Base-by-base conservation (phyloP, 495 filamentous ascomycete genomes). In the Penicillium robsamsonii region DNA sequence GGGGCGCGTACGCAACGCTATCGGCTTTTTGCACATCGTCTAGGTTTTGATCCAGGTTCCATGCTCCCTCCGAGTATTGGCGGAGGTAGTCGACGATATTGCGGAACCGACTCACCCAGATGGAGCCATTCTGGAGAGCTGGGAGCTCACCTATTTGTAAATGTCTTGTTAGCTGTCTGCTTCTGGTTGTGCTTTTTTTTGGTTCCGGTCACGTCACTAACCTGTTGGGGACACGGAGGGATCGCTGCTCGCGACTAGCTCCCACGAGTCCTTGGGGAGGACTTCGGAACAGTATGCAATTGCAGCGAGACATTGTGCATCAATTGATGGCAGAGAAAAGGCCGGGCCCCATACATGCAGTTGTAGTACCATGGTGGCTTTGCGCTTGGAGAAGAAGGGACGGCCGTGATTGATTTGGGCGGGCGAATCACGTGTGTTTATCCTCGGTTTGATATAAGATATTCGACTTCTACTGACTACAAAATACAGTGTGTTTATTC, bases 271-370 rank as follows among this genome's bases (percentile, higher is more conserved):
- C 58, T 71, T 69, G 25, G 81, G 80, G 10, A 88, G 67, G 46
- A 76, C 73, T 53, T 83, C 70, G 11, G 81, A 78, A 33, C 91
- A 76, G 64, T 88, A 92, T 37, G 89, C 81, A 53, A 93, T 85
- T 38, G 86, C 76, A 13, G 89, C 87, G 42, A 92, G 81, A 60
- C 88, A 97, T 80, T 95, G 89, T 48, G 94, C 79, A 55, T 96
- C 92, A 56, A 97, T 87, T 49, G 93, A 97, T 10, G 93, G 88
- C 38, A 97, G 82, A 27, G 79, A 79, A 70, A 95, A 95, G 35
- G 87, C 92, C 31, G 91, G 89, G 40, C 94, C 92, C 90, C 90
- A 96, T 59, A 96, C 82, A 69, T 96, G 89, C 38, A 97, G 83
- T 79, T 92, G 84, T 13, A 96, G 76, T 57, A 84, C 73, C 81